Evolutionary conservation across 2,329 filamentous ascomycete species (phyloP).

Genomic region (Microdochium paspali): DNA sequence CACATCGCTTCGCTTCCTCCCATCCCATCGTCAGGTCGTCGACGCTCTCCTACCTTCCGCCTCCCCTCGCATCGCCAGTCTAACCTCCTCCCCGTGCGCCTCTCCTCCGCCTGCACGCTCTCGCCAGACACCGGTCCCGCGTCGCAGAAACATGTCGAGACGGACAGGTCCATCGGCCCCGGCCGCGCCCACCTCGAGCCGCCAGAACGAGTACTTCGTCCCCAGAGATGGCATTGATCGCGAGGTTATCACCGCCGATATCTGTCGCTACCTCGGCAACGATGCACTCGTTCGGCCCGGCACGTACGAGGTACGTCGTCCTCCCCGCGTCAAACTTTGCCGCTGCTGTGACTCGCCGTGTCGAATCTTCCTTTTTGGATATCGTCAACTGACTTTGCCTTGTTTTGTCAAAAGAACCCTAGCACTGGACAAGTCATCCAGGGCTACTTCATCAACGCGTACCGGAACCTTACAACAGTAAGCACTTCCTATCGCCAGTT

Average conservation of each 20-base stretch:
- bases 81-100: neutral
- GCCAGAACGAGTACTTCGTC: slow-evolving; percentile 73
- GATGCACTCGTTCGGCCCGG: slow-evolving; percentile 71
- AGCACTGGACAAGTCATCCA: slow-evolving; percentile 50
- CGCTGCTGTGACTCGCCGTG: too few species aligned
- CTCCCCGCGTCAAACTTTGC: too few species aligned
- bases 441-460: slow-evolving; percentile 71
- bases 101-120: slow-evolving; percentile 1
- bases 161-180: slow-evolving; percentile 22
- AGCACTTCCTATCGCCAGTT: slow-evolving; percentile 20
- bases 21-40: slow-evolving; percentile 10
- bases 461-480: slow-evolving; percentile 70
- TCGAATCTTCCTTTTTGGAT: slow-evolving; percentile 5
- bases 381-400: neutral
- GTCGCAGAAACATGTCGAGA: slow-evolving; percentile 23
- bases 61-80: slow-evolving; percentile 2
- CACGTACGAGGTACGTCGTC: slow-evolving; percentile 60
- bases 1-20: slow-evolving; percentile 6
- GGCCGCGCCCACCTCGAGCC: slow-evolving; percentile 29
- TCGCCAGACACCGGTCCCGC: neutral
- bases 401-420: slow-evolving; percentile 31
- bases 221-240: slow-evolving; percentile 73
- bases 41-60: slow-evolving; percentile 8
- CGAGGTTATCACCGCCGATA: slow-evolving; percentile 76
- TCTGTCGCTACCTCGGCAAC: slow-evolving; percentile 75